Evolutionary conservation across 768 basidiomycete genomes (phyloP), one percentile per base, ranked within the genome.

Genomic region (Phanerodontia chrysosporium): DNA sequence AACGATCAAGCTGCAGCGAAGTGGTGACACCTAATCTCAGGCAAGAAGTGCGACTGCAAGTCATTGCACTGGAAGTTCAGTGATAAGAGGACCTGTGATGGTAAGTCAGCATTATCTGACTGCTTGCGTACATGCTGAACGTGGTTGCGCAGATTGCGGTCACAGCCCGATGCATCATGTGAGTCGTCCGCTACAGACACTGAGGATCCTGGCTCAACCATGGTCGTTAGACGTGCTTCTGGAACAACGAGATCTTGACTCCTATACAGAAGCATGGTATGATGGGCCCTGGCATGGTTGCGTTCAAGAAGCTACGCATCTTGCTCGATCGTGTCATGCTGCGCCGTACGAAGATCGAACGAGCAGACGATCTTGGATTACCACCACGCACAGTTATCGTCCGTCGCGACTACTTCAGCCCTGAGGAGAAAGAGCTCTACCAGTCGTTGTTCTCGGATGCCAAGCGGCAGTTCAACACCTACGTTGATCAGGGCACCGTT

Each of bases 361-460:
- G 89, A 57, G 96, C 96, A 1, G 97, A 99, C 68, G 97, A 99
- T 70, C 83, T 99, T 24, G 97, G 94, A 6, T 75, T 98, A 21
- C 97, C 97, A 8, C 97, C 97, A 7, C 82, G 97, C 39, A 95
- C 87, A 0, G 90, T 99, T 22, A 79, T 91, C 49, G 86, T 99
- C 58, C 83, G 93, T 45, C 78, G 86, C 52, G 96, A 98, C 71
- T 90, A 89, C 72, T 98, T 98, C 78, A 95, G 92, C 63, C 89
- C 92, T 0, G 95, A 97, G 72, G 97, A 99, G 75, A 98, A 95
- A 70, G 97, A 99, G 66, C 76, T 98, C 3, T 97, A 96, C 70
- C 79, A 87, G 32, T 93, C 91, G 1, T 75, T 99, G 27, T 98
- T 95, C 77, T 87, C 91, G 3, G 92, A 95, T 63, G 95, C 95